Conservation (phyloP, 139 green algal genomes). For the Coelastrella sp. region DNA sequence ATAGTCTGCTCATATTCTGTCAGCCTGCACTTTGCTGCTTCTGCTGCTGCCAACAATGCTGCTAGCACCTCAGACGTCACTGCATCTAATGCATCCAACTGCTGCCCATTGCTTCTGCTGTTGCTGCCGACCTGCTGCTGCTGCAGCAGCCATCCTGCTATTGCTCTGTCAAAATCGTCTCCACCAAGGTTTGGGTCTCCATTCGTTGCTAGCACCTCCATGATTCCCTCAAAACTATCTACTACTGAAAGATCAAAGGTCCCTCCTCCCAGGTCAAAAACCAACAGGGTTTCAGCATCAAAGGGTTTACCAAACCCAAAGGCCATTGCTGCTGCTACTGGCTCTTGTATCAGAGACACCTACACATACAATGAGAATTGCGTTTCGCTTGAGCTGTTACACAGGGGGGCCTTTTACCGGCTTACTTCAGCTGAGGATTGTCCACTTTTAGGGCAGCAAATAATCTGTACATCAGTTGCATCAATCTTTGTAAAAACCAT, state of each 20-base stretch:
- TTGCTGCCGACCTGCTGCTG: background rate
- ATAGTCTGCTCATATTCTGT: background rate
- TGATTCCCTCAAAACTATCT: conserved; percentile 82
- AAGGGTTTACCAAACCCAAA: conserved; percentile 76
- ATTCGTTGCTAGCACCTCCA: conserved; percentile 76
- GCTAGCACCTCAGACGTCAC: background rate
- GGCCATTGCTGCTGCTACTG: conserved; percentile 82
- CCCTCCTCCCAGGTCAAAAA: conserved; percentile 89
- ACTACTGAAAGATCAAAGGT: conserved; percentile 86
- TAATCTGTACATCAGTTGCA: too few species aligned
- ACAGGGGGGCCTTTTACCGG: too few species aligned
- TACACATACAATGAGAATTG: too few species aligned
- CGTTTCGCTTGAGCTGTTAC: too few species aligned
- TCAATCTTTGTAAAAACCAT: too few species aligned
- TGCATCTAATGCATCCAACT: background rate
- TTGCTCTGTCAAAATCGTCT: conserved; percentile 78
- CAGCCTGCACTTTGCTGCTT: conserved; percentile 60
- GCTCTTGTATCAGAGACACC: conserved; percentile 64
- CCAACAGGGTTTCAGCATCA: conserved; percentile 74
- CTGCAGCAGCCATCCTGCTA: conserved; percentile 60
- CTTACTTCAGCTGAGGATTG: too few species aligned
- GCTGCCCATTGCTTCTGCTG: conserved; percentile 26
- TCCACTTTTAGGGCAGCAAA: too few species aligned
- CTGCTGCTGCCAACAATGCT: conserved; percentile 42
- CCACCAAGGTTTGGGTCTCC: conserved; percentile 82